Evolutionary conservation across 768 basidiomycete genomes (phyloP).

Genomic region (Krasilnikovozyma curviuscula): DNA sequence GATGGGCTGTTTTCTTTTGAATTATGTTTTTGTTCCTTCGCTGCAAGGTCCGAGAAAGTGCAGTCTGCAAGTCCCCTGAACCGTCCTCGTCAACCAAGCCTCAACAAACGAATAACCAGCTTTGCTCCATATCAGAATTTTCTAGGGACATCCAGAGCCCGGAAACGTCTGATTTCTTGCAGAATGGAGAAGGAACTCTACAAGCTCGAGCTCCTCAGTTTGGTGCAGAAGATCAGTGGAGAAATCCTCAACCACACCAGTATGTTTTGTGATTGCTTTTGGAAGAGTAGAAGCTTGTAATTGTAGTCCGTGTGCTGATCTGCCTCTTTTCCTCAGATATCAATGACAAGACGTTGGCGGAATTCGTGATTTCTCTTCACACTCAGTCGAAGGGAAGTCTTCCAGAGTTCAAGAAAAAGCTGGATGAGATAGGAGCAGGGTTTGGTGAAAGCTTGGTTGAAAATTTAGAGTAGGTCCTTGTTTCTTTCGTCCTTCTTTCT

Average conservation of each 20-base stretch:
- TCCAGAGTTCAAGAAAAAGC: conserved; percentile 57
- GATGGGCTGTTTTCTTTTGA: too few species aligned
- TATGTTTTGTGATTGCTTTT: conserved; percentile 5
- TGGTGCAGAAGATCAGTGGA: conserved; percentile 77
- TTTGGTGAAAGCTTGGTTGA: conserved; percentile 82
- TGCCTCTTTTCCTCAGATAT: conserved; percentile 33
- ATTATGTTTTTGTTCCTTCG: too few species aligned
- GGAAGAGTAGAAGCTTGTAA: too few species aligned
- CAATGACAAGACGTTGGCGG: conserved; percentile 81
- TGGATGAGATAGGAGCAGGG: conserved; percentile 54
- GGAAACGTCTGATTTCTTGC: not conserved
- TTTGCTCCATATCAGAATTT: too few species aligned
- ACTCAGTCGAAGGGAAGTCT: conserved; percentile 52
- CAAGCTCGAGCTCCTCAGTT: conserved; percentile 77
- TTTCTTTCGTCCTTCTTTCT: not conserved
- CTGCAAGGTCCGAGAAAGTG: too few species aligned
- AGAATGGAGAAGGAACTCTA: conserved; percentile 43
- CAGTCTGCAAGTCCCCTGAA: too few species aligned
- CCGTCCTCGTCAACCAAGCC: too few species aligned
- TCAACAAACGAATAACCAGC: too few species aligned
- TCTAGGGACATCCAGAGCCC: too few species aligned
- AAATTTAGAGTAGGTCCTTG: conserved; percentile 44
- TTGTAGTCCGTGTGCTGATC: too few species aligned
- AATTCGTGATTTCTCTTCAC: conserved; percentile 83
- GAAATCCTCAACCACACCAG: conserved; percentile 68